phyloP scores from a whole-genome alignment of 2,329 filamentous ascomycete genomes.

The Claviceps lovelessii region DNA sequence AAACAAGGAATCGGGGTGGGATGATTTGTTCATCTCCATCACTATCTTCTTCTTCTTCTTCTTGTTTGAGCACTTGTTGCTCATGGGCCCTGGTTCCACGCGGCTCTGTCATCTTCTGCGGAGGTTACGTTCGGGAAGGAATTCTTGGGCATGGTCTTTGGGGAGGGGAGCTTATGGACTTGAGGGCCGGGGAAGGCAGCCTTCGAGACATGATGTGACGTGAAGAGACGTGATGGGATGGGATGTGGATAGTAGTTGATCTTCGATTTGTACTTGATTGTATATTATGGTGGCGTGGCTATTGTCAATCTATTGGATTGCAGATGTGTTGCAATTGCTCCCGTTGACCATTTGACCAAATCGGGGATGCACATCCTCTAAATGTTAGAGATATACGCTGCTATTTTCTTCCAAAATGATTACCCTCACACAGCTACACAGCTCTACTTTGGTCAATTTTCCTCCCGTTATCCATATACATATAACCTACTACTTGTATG shows the following conservation, averaged over 20 bases:
- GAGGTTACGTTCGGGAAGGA: background rate
- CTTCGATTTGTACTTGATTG: background rate
- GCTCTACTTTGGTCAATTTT: too few species aligned
- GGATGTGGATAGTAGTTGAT: background rate
- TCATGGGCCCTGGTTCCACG: constrained; percentile 15
- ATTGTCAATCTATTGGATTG: background rate
- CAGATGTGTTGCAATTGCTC: too few species aligned
- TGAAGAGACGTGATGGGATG: background rate
- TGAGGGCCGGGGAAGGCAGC: constrained; percentile 22
- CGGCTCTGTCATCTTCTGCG: constrained; percentile 2
- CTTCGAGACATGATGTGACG: constrained; percentile 25
- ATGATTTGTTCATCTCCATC: background rate
- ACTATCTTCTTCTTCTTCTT: constrained; percentile 4
- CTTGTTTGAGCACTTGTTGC: constrained; percentile 32
- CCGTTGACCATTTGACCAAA: too few species aligned
- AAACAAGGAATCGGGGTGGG: constrained; percentile 20
- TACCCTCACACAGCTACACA: too few species aligned
- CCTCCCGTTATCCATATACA: too few species aligned
- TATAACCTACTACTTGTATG: too few species aligned
- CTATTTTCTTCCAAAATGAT: too few species aligned
- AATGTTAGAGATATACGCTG: too few species aligned
- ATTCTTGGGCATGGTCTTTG: constrained; percentile 1
- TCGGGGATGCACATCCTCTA: too few species aligned
- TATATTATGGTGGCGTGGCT: background rate
- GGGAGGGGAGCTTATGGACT: constrained; percentile 14